Base-by-base conservation (phyloP, 2,329 filamentous ascomycete genomes). In the Claviceps fusiformis region DNA sequence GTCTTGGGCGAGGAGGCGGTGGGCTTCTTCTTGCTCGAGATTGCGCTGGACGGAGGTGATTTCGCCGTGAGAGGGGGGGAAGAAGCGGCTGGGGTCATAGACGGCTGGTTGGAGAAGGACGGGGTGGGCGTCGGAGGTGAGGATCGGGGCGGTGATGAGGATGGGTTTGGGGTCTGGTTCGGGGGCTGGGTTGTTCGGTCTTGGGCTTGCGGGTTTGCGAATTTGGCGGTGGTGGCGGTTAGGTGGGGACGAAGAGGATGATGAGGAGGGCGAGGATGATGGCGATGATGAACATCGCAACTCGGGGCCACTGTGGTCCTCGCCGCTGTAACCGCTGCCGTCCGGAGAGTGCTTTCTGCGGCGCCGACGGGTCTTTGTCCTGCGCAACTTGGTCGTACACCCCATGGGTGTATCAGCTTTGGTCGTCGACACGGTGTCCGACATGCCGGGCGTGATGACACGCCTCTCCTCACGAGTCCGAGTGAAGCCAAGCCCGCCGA, bases 31-130 rank as follows among this genome's bases (percentile, higher is more conserved):
- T 57, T 77, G 75, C 60, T 77, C 73, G 46, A 81, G 69, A 62
- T 81, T 76, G 59, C 80, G 78, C 64, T 82, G 80, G 35, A 82
- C 76, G 2, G 78, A 72, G 15, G 77, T 76, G 57, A 83, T 77
- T 52, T 75, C 74, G 55, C 72, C 72, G 58, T 76, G 70, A 54
- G 57, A 24, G 53, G 56, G 35, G 59, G 57, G 41, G 53, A 55
- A 31, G 59, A 57, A 37, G 58, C 61, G 57, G 35, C 35, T 11
- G 43, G 79, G 77, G 59, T 80, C 71, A 63, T 83, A 83, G 39
- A 79, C 75, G 13, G 76, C 76, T 2, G 81, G 78, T 61, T 79
- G 79, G 9, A 83, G 71, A 5, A 83, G 71, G 31, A 78, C 71
- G 1, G 77, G 77, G 55, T 75, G 73, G 10, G 75, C 74, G 31